Base-by-base conservation (phyloP, 495 filamentous ascomycete species). In the Trichoderma erinaceum region DNA sequence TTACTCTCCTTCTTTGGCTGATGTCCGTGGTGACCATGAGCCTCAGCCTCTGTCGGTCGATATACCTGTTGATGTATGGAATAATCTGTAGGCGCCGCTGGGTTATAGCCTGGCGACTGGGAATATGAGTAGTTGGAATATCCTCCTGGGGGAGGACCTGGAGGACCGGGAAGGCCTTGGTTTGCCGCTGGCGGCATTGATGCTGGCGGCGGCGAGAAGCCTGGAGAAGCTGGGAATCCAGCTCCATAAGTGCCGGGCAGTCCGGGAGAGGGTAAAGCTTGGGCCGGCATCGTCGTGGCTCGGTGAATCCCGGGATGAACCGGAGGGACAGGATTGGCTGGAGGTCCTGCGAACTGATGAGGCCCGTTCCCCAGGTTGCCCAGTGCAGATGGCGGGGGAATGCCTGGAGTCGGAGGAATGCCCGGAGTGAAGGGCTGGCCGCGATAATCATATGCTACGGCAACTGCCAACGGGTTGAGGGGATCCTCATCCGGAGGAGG, bases 11-110 rank as follows among this genome's bases (percentile, higher is more conserved):
- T 75, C 78, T 84, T 83, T 12, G 84, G 79, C 67, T 84, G 82
- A 65, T 85, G 80, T 35, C 81, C 78, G 67, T 32, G 38, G 67
- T 29, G 27, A 7, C 27, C 63, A 52, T 48, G 41, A 8, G 69
- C 72, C 72, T 91, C 90, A 18, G 77, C 79, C 73, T 92, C 87
- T 1, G 88, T 91, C 11, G 93, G 92, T 66, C 88, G 76, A 71
- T 95, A 96, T 15, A 90, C 74, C 76, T 95, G 91, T 68, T 83
- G 85, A 75, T 96, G 92, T 38, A 94, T 83, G 43, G 80, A 74
- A 71, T 92, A 92, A 46, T 89, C 85, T 21, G 67, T 78, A 41
- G 75, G 69, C 41, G 71, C 73, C 1, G 74, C 72, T 64, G 75
- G 72, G 66, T 56, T 65, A 66, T 8, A 66, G 35, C 70, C 69